Base-by-base conservation (phyloP, 2,329 filamentous ascomycete genomes). In the Rhytidhysteron rufulum region DNA sequence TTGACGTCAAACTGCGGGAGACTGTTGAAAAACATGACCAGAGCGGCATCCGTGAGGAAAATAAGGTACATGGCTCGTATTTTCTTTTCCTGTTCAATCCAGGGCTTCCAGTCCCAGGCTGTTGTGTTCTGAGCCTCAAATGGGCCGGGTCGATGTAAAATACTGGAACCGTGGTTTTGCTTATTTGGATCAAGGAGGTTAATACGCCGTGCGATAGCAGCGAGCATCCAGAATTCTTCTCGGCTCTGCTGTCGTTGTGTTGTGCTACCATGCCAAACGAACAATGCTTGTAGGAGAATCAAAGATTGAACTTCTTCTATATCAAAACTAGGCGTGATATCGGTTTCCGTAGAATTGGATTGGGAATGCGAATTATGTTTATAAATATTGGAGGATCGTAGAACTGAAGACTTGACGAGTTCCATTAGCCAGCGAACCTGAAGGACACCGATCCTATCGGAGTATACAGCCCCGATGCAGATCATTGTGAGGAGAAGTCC, bases 381-480 rank as follows among this genome's bases (percentile, higher is more conserved):
- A 62, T 71, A 79, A 59, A 78, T 58, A 31, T 62, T 66, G 19
- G 72, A 75, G 36, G 80, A 78, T 34, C 73, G 73, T 51, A 82
- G 70, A 31, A 86, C 71, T 8, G 78, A 77, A 17, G 71, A 58
- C 48, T 78, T 78, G 24, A 83, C 70, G 37, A 79, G 72, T 43
- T 84, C 78, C 74, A 85, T 85, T 63, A 87, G 73, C 57, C 80
- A 78, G 46, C 84, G 80, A 48, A 85, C 80, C 49, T 85, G 73
- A 44, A 73, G 68, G 32, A 80, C 65, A 20, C 72, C 68, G 45
- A 85, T 67, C 45, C 73, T 74, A 39, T 84, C 75, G 37, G 85
- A 86, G 63, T 88, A 89, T 42, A 86, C 85, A 30, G 85, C 84
- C 27, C 85, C 85, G 52, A 86, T 74, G 58, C 82, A 86, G 54